These are phyloP conservation scores for Starmerella gropengiesseri DNA, from an alignment of 805 yeast species.

Conservation along the genomic window DNA sequence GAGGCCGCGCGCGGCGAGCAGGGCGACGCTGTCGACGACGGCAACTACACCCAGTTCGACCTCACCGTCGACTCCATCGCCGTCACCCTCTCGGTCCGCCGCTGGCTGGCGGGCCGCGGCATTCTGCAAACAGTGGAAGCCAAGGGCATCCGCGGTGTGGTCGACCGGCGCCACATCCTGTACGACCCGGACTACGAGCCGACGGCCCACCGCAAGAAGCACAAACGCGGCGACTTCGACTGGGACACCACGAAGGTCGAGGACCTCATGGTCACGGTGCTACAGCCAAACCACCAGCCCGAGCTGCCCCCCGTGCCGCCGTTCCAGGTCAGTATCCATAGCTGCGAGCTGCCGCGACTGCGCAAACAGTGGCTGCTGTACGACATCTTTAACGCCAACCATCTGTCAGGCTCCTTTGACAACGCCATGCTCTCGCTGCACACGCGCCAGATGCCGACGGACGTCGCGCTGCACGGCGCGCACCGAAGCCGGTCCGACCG, in stretches of 20 bases:
- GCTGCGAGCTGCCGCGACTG: constrained; percentile 65
- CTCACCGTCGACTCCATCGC: constrained; percentile 76
- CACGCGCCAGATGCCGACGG: constrained; percentile 44
- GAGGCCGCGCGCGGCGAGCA: constrained; percentile 53
- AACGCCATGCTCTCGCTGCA: constrained; percentile 87
- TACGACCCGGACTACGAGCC: constrained; percentile 82
- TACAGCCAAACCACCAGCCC: constrained; percentile 47
- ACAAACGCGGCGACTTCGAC: constrained; percentile 86
- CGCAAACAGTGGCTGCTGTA: constrained; percentile 90
- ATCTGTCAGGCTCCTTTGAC: constrained; percentile 84
- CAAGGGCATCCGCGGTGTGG: constrained; percentile 80
- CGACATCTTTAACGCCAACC: constrained; percentile 74
- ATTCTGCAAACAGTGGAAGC: constrained; percentile 69
- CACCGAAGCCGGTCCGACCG: not conserved
- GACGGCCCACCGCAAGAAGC: constrained; percentile 56
- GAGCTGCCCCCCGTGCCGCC: constrained; percentile 47
- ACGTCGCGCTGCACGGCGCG: constrained; percentile 31
- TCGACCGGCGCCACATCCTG: constrained; percentile 76
- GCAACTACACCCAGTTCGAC: constrained; percentile 93
- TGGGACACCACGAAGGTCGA: constrained; percentile 71
- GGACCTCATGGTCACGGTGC: constrained; percentile 70
- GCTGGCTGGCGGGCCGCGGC: constrained; percentile 87
- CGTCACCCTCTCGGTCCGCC: constrained; percentile 65
- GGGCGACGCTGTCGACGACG: constrained; percentile 43
- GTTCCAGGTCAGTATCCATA: constrained; percentile 77